These are phyloP conservation scores for Ogataea philodendri DNA, from an alignment of 805 yeast genomes.

Conservation along the genomic window DNA sequence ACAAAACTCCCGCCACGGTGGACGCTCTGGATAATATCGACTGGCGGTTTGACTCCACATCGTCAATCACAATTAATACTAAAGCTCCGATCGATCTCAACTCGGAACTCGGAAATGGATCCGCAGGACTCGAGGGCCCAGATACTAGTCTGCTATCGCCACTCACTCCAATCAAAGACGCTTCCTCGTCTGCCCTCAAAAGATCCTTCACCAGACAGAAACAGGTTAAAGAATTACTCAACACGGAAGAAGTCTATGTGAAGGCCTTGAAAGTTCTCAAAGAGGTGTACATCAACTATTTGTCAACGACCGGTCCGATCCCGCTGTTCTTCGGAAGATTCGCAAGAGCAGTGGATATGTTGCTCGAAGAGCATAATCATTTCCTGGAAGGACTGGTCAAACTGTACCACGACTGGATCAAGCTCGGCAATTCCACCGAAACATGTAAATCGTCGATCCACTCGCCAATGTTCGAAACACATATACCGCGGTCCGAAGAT, in stretches of 20 bases:
- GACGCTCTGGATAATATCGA: conserved; percentile 5
- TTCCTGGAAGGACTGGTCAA: conserved; percentile 31
- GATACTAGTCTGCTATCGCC: conserved; percentile 18
- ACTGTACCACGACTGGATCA: conserved; percentile 24
- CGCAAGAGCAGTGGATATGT: conserved; percentile 28
- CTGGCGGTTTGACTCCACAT: conserved; percentile 15
- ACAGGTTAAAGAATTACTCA: conserved; percentile 43
- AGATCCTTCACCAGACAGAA: conserved; percentile 29
- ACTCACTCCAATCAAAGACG: conserved; percentile 7
- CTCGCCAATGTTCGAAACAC: conserved; percentile 28
- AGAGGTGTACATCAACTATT: conserved; percentile 42
- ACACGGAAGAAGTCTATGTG: conserved; percentile 49
- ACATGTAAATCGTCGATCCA: conserved; percentile 13
- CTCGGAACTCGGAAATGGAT: conserved; percentile 2
- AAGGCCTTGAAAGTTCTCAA: conserved; percentile 42
- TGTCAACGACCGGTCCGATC: conserved; percentile 34
- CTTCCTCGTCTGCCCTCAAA: conserved; percentile 18
- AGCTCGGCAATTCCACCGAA: conserved; percentile 18
- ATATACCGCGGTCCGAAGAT: conserved; percentile 25
- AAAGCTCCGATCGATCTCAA: conserved; percentile 1
- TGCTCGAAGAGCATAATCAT: conserved; percentile 34
- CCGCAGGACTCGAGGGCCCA: conserved; percentile 10
- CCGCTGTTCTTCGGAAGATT: conserved; percentile 37
- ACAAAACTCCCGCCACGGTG: conserved; percentile 1
- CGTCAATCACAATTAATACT: conserved; percentile 14